phyloP scores from a whole-genome alignment of 2,329 filamentous ascomycete genomes.

The Thielaviopsis ethacetica region DNA sequence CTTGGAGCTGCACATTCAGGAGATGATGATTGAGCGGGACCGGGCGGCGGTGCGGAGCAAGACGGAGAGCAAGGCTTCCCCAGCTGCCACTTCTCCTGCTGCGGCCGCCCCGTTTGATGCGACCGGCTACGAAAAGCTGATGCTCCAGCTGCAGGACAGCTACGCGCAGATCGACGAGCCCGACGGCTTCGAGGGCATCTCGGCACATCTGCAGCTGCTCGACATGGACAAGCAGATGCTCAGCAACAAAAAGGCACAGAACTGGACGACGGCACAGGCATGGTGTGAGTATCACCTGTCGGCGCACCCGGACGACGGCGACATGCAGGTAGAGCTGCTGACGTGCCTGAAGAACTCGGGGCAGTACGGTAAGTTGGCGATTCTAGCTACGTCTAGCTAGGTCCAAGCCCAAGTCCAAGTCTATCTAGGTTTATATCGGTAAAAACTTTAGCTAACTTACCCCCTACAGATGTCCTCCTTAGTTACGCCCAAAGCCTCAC shows the following conservation, averaged over 20 bases:
- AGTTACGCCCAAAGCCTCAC: conserved; percentile 73
- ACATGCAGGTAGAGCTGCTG: conserved; percentile 68
- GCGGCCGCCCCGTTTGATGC: background rate
- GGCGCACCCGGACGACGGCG: conserved; percentile 57
- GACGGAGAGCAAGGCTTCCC: conserved; percentile 24
- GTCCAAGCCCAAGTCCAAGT: too few species aligned
- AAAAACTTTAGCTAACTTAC: too few species aligned
- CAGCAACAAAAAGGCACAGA: conserved; percentile 79
- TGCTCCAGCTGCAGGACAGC: conserved; percentile 74
- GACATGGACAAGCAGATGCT: conserved; percentile 87
- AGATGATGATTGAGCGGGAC: conserved; percentile 26
- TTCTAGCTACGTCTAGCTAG: too few species aligned
- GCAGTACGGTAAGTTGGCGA: conserved; percentile 62
- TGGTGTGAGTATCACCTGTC: conserved; percentile 92
- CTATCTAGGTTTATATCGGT: too few species aligned
- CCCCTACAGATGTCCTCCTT: conserved; percentile 53
- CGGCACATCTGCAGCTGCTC: conserved; percentile 68
- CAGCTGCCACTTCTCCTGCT: too few species aligned
- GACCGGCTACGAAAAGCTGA: conserved; percentile 24
- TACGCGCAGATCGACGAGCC: conserved; percentile 97
- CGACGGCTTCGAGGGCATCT: conserved; percentile 89
- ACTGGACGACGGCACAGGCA: conserved; percentile 88
- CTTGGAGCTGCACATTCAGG: conserved; percentile 72
- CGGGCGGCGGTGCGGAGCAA: background rate
- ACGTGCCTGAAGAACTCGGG: conserved; percentile 89